Evolutionary conservation across 1,139 yeast genomes (phyloP), one percentile per base, ranked within the genome.

Genomic region (Hanseniaspora sp.): DNA sequence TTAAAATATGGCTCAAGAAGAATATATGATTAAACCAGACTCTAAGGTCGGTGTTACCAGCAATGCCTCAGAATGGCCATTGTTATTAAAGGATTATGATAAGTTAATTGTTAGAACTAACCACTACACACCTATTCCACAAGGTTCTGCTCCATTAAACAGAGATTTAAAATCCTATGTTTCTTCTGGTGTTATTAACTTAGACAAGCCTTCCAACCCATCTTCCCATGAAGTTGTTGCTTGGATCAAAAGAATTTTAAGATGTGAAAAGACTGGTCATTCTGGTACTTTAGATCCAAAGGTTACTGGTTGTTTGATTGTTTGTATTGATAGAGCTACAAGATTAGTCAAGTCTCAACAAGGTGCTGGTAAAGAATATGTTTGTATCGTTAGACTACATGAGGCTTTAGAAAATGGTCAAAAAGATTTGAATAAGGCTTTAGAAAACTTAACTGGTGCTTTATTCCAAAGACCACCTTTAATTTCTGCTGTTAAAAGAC

Each of bases 291-390:
- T 92, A 70, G 98, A 92, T 77, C 98, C 98, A 60, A 92, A 92
- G 73, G 98, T 92, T 66, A 92, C 98, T 56, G 95, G 95, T 60
- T 92, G 98, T 77, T 78, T 92, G 70, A 92, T 92, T 71, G 98
- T 92, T 59, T 92, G 98, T 79, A 79, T 92, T 63, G 98, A 92
- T 72, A 82, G 96, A 70, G 98, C 98, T 58, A 92, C 98, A 57
- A 83, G 98, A 74, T 78, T 92, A 68, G 98, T 92, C 63, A 92
- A 92, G 74, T 86, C 96, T 57, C 98, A 92, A 74, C 98, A 92
- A 73, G 97, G 98, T 74, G 98, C 98, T 54, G 98, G 98, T 78
- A 92, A 92, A 72, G 98, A 92, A 80, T 92, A 92, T 74, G 98
- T 92, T 57, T 92, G 98, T 76, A 88, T 92, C 64, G 95, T 86